phyloP scores from a whole-genome alignment of 441 rosid genomes.

The Erodium moschatum region DNA sequence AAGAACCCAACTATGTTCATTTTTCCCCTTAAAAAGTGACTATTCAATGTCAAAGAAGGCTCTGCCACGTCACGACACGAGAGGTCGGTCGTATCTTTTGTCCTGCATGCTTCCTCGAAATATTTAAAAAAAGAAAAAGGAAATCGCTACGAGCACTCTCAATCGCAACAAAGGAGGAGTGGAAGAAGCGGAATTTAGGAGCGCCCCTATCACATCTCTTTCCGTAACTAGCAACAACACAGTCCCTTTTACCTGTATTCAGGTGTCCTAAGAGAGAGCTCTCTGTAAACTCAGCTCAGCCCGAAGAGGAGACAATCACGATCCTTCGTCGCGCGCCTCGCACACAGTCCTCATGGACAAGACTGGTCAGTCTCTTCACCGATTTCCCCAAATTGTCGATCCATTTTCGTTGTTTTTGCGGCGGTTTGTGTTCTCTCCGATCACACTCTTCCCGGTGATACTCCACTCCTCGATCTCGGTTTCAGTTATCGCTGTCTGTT shows the following conservation, averaged over 20 bases:
- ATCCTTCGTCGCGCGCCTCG: neutral
- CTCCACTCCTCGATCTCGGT: neutral
- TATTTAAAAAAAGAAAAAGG: no score
- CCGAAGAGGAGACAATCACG: neutral
- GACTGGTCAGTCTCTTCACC: conserved; percentile 1
- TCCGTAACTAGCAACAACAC: conserved; percentile 1
- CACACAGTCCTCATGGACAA: neutral
- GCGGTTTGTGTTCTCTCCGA: conserved; percentile 9
- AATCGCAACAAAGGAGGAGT: neutral
- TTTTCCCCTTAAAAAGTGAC: no score
- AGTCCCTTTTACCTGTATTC: neutral
- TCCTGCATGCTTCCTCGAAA: no score
- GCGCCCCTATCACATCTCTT: neutral
- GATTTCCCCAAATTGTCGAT: neutral
- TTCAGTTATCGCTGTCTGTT: conserved; percentile 12
- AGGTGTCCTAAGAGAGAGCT: neutral
- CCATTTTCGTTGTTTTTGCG: conserved; percentile 9
- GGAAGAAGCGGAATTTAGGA: neutral
- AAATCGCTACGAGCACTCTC: neutral
- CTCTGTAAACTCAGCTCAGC: neutral
- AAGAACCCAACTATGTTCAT: no score
- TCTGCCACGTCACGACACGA: no score
- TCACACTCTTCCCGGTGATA: neutral
- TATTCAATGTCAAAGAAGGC: no score
- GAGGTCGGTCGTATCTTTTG: no score